phyloP scores from a whole-genome alignment of 441 rosid genomes.

The Adansonia rubrostipa region DNA sequence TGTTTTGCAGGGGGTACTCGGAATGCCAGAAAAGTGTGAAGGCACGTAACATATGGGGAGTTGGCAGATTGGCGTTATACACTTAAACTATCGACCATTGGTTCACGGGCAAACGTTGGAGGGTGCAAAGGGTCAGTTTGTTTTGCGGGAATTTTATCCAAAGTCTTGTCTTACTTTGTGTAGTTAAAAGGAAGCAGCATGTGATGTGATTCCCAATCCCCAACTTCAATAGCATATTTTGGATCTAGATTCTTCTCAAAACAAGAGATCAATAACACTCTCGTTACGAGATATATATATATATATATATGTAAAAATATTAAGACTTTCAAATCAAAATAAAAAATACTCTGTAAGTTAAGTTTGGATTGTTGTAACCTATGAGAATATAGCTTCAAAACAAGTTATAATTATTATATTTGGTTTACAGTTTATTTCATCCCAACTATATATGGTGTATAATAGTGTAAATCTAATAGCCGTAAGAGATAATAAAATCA shows the following conservation, averaged over 20 bases:
- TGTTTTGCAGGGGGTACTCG: not conserved
- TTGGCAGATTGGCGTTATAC: constrained; percentile 14
- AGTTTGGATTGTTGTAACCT: too few relatives aligned
- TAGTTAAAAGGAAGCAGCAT: not conserved
- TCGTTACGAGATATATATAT: too few relatives aligned
- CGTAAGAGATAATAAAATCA: too few relatives aligned
- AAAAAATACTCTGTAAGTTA: too few relatives aligned
- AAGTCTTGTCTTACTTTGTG: not conserved
- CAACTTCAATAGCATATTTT: not conserved
- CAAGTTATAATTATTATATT: too few relatives aligned
- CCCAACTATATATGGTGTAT: too few relatives aligned
- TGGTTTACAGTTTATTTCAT: too few relatives aligned
- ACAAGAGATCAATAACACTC: too few relatives aligned
- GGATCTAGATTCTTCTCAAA: not conserved
- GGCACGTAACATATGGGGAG: not conserved
- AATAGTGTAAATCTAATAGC: too few relatives aligned
- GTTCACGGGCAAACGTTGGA: constrained; percentile 14
- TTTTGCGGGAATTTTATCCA: not conserved
- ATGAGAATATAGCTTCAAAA: too few relatives aligned
- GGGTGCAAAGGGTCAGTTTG: not conserved
- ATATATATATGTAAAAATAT: too few relatives aligned
- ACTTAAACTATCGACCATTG: not conserved
- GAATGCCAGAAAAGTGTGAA: constrained; percentile 2
- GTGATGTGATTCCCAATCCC: not conserved
- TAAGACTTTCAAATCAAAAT: too few relatives aligned